A percentile compares a stretch with the other conserved stretches of the same genome.
These are phyloP conservation scores for Leccinum griseonigrum DNA, from an alignment of 1,284 basidiomycete species.

Conservation along the genomic window DNA sequence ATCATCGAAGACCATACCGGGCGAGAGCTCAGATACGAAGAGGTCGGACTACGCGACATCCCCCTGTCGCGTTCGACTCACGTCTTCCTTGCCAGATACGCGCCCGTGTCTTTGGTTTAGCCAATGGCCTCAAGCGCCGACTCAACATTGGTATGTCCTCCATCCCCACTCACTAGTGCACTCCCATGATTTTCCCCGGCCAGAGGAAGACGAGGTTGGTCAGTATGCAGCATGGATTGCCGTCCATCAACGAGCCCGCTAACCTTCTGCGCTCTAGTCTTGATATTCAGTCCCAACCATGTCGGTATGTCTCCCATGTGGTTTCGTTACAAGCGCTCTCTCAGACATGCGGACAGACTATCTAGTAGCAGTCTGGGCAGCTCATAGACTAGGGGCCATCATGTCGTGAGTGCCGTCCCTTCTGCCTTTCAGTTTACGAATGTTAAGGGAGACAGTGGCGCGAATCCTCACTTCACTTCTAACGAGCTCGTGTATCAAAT, in stretches of 20 bases:
- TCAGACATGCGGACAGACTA: slow-evolving; percentile 51
- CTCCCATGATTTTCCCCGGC: neutral
- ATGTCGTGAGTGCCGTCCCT: slow-evolving; percentile 48
- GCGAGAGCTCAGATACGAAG: slow-evolving; percentile 40
- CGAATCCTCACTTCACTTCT: slow-evolving; percentile 55
- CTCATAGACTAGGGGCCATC: slow-evolving; percentile 69
- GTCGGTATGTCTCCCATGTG: slow-evolving; percentile 41
- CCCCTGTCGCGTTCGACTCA: neutral
- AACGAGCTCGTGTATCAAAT: slow-evolving; percentile 53
- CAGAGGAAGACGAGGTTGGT: slow-evolving; percentile 46
- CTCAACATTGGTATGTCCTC: slow-evolving; percentile 43
- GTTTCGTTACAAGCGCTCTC: neutral
- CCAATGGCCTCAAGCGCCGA: slow-evolving; percentile 49
- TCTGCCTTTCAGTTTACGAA: slow-evolving; percentile 6
- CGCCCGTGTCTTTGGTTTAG: slow-evolving; percentile 53
- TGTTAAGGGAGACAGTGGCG: slow-evolving; percentile 36
- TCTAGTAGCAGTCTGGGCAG: slow-evolving; percentile 69
- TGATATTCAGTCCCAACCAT: slow-evolving; percentile 68
- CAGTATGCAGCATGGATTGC: slow-evolving; percentile 8
- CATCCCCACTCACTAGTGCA: neutral
- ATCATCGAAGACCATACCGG: slow-evolving; percentile 63
- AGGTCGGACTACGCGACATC: slow-evolving; percentile 35
- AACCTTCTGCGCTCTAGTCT: slow-evolving; percentile 41
- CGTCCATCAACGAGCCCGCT: slow-evolving; percentile 1
- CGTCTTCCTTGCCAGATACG: slow-evolving; percentile 40